These are phyloP conservation scores for Mollisiaceae sp. DNA, from an alignment of 2,329 filamentous ascomycete species.

Conservation along the genomic window DNA sequence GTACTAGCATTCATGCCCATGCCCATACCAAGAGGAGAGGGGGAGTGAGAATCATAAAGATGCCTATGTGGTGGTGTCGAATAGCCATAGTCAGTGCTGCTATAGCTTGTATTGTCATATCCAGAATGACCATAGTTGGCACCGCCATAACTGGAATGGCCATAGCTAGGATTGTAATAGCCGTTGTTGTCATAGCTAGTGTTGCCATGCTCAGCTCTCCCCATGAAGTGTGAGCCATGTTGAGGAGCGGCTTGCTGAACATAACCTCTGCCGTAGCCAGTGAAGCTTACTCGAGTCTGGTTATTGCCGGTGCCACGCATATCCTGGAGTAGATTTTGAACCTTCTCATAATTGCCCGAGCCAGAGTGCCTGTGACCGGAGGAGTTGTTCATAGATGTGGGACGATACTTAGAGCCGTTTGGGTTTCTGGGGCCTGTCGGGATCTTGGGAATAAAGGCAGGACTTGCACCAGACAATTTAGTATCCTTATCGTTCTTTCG, in stretches of 20 bases:
- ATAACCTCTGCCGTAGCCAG: neutral
- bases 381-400: neutral
- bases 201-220: neutral
- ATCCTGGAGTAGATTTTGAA: conserved; percentile 14
- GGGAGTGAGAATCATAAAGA: neutral
- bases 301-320: neutral
- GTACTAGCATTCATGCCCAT: neutral
- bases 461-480: conserved; percentile 13
- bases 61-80: neutral
- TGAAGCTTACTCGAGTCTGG: neutral
- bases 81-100: neutral
- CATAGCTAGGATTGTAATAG: neutral
- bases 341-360: neutral
- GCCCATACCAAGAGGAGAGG: neutral
- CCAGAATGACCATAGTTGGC: neutral
- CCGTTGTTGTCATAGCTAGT: neutral
- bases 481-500: neutral
- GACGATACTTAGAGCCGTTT: neutral
- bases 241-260: neutral
- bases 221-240: neutral
- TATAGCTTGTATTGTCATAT: neutral
- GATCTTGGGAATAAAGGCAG: conserved; percentile 13
- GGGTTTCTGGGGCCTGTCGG: conserved; percentile 5
- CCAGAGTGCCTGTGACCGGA: neutral
- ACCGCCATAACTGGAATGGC: neutral